Base-by-base conservation (phyloP, 2,329 filamentous ascomycete genomes). In the Zymoseptoria crescenta region DNA sequence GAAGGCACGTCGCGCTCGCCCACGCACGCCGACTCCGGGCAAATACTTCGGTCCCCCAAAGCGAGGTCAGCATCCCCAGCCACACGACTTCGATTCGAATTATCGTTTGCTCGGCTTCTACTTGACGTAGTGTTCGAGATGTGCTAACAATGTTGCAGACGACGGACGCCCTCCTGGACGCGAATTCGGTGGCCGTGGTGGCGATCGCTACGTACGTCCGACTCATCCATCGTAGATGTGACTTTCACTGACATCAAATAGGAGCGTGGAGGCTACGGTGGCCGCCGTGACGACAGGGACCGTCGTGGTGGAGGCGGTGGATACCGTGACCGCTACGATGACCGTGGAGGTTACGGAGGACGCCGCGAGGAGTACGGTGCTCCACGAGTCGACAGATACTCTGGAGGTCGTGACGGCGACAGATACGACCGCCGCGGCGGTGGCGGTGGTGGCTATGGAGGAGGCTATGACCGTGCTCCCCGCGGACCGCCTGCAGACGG, bases 11-110 rank as follows among this genome's bases (percentile, higher is more conserved):
- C 91, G 94, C 76, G 89, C 90, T 73, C 89, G 91, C 67, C 94
- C 94, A 69, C 89, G 94, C 72, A 97, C 93, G 59, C 94, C 94
- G 41, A 99, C 94, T 59, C 94, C 94, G 54, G 94, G 94, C 79
- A 97, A 97, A 80, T 99, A 99, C 83, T 97, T 96, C 73, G 94
- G 94, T 56, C 94, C 94, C 63, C 94, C 94, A 65, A 99, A 99
- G 86, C 85, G 94, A 62, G 67, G 68, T 70, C 56, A 59, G 66
- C 53, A 55, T 51, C 48, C 54, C 35, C 52, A 64, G 61, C 56
- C 55, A 56, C 58, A 52, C 35, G 28, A 61, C 67, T 50, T 60
- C 35, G 35, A 45, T 16, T 9, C 13, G 20, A 7, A 45, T 7
- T 57, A 51, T 48, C 63, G 59, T 64, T 45, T 20, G 59, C n/a